A percentile compares a stretch with the other conserved stretches of the same genome.
These are phyloP conservation scores for Suillus plorans DNA, from an alignment of 768 basidiomycete genomes.

Conservation along the genomic window DNA sequence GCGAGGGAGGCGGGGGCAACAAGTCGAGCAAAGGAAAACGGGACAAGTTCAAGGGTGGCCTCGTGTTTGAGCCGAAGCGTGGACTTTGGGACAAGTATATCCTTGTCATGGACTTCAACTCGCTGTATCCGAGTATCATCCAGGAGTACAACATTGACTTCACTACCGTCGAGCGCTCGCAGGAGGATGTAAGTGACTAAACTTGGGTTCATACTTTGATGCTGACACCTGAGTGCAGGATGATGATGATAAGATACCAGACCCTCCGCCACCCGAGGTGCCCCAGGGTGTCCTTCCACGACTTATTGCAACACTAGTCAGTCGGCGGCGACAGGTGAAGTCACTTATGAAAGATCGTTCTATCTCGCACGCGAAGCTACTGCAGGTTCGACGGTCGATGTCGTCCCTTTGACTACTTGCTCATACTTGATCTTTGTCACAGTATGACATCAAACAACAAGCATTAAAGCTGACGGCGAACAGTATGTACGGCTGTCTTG, in stretches of 20 bases:
- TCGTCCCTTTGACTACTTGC: background rate
- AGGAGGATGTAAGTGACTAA: constrained; percentile 47
- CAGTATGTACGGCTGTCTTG: constrained; percentile 99
- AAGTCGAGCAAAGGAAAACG: constrained; percentile 67
- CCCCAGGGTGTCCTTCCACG: constrained; percentile 91
- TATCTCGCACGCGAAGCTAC: constrained; percentile 67
- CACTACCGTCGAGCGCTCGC: constrained; percentile 83
- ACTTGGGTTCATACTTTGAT: constrained; percentile 5
- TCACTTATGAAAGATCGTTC: constrained; percentile 89
- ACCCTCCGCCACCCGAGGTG: constrained; percentile 72
- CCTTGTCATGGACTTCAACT: constrained; percentile 99
- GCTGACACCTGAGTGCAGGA: constrained; percentile 32
- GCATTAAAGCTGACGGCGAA: constrained; percentile 98
- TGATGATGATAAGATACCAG: constrained; percentile 84
- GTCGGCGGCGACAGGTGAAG: constrained; percentile 87
- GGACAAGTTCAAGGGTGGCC: constrained; percentile 98
- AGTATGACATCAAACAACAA: constrained; percentile 98
- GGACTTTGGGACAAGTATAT: constrained; percentile 96
- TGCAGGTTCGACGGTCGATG: constrained; percentile 60
- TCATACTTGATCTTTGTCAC: constrained; percentile 7
- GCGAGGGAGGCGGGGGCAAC: constrained; percentile 38
- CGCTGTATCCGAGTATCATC: constrained; percentile 97
- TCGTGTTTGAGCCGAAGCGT: constrained; percentile 95
- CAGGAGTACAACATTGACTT: constrained; percentile 99
- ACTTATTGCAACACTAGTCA: constrained; percentile 95